Conservation (phyloP, 805 yeast genomes). For the Pichia exigua region DNA sequence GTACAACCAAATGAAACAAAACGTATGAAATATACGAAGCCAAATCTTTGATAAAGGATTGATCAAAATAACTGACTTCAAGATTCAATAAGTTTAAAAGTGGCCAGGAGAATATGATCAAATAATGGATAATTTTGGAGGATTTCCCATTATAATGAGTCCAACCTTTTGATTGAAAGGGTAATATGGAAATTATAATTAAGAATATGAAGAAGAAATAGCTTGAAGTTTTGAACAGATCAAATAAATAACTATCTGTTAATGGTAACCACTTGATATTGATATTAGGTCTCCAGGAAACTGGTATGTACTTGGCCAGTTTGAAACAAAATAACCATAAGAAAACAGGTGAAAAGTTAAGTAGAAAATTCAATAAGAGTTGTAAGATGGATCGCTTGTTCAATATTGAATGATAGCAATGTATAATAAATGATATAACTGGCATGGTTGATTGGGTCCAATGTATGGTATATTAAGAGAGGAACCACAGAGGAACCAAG, state of each 20-base stretch:
- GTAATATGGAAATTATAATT: neutral
- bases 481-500: no score
- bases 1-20: constrained; percentile 50
- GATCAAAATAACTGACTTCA: constrained; percentile 26
- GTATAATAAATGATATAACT: no score
- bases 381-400: neutral
- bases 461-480: no score
- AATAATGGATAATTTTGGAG: constrained; percentile 11
- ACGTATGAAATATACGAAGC: constrained; percentile 59
- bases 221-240: neutral
- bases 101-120: constrained; percentile 40
- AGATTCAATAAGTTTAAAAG: constrained; percentile 39
- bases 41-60: constrained; percentile 40
- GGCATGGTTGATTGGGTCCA: no score
- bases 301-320: constrained; percentile 52
- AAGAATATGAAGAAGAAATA: neutral
- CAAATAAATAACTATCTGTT: constrained; percentile 35
- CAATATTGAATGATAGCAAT: no score
- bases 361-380: constrained; percentile 35
- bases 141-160: no score
- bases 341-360: constrained; percentile 45
- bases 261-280: constrained; percentile 39
- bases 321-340: constrained; percentile 51
- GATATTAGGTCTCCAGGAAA: constrained; percentile 43
- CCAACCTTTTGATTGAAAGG: no score